Evolutionary conservation across 345 rosid genomes (phyloP), one percentile per base, ranked within the genome.

Genomic region (Gossypium herbaceum): DNA sequence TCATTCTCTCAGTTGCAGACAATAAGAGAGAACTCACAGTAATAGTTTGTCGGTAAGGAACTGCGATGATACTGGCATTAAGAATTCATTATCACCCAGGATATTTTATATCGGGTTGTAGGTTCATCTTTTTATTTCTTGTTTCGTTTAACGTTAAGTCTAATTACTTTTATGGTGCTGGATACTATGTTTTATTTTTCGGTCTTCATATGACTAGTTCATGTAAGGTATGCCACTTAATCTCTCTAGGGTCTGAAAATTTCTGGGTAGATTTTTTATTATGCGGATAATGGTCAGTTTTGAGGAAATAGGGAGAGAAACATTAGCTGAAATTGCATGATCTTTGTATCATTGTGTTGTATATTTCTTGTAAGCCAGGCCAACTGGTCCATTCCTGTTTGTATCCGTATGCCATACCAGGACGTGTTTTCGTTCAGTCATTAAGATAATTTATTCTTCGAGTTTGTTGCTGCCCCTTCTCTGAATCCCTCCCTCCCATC

Each of bases 1-100:
- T 95, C 99, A 67, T 95, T 95, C 84, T 95, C 99, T 61, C 99
- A 93, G 90, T 82, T 92, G 44, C 98, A 95, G 85, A 82, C 94
- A 10, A 91, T 91, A 62, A 81, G 81, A 76, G 82, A 83, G 43
- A 75, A 74, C 68, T 76, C 73, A 2, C 75, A 73, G 78, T 76
- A 76, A 60, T 25, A 58, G n/a, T 22, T 17, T 56, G 4, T 27
- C 11, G 62, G 71, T 63, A 54, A 27, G 72, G 72, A 64, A 24
- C 27, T 43, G 77, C 58, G 44, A 55, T 56, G 73, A 29, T 22
- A 70, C 29, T 29, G 24, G 57, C 50, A 12, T 57, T 34, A 71
- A 77, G 77, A 62, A 73, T 78, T 76, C 72, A 20, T 74, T 47
- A 71, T 67, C 41, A 29, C 73, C 77, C 59, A 78, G 76, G 81